Evolutionary conservation across 345 rosid genomes (phyloP), one percentile per base, ranked within the genome.

Genomic region (Gynandropsis gynandra): DNA sequence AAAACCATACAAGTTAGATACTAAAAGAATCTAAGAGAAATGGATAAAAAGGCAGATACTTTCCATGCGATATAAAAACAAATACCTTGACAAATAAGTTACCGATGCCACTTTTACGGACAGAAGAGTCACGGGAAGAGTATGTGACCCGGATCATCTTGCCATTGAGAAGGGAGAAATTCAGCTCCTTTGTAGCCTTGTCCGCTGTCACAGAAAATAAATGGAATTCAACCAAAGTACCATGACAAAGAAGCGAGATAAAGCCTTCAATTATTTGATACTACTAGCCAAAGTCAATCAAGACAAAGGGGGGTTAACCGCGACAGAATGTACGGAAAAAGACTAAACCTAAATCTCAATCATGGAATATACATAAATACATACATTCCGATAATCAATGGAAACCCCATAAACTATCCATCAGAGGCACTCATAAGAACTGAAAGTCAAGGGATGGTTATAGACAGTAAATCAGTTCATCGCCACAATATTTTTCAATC

Each of bases 141-240:
- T 82, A 82, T 82, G 84, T 87, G 17, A 92, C 54, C 71, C 98
- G 70, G 52, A 92, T 80, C 50, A 85, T 76, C 64, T 72, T 82
- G 16, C 87, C 98, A 64, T 82, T 77, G 32, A 92, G 61, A 62
- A 62, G 56, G 46, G 84, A 67, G 59, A 80, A 82, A 70, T 92
- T 87, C 52, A 92, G 76, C 71, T 70, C 1, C 1, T 81, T 79
- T 81, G 87, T 2, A n/a, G 95, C 98, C 71, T 74, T 72, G 15
- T 79, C 92, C 47, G 96, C 98, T 90, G 83, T 52, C 18, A 29
- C 36, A 40, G 2, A 40, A 13, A 43, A 8, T 0, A n/a, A 36
- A 27, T 35, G 15, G 7, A 52, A n/a, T 32, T 18, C 48, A 41
- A 34, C 45, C 36, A 35, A 45, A 20, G 21, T 6, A 16, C 8